phyloP scores from a whole-genome alignment of 352 stramenopile species.

The Aphanomyces astaci region DNA sequence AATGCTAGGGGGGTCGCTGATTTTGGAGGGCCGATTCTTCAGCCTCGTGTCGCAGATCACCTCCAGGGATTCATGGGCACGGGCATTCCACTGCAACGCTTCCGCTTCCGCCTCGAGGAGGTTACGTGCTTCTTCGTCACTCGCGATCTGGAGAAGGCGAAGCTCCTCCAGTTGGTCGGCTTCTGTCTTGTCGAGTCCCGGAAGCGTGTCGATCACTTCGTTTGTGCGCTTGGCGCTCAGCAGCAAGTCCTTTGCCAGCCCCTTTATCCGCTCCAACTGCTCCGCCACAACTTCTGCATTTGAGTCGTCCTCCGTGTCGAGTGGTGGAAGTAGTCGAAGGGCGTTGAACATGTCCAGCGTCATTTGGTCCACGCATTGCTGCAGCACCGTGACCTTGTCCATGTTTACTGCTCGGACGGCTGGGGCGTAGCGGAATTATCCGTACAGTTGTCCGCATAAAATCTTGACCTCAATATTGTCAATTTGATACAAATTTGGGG shows the following conservation, averaged over 20 bases:
- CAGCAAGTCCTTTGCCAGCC: slow-evolving; percentile 66
- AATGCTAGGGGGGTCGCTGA: neutral
- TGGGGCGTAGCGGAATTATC: neutral
- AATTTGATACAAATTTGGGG: too few species aligned
- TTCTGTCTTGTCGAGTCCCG: slow-evolving; percentile 73
- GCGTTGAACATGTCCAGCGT: slow-evolving; percentile 85
- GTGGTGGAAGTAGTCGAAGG: slow-evolving; percentile 57
- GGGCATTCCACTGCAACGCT: slow-evolving; percentile 79
- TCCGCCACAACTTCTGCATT: slow-evolving; percentile 11
- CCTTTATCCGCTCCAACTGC: slow-evolving; percentile 42
- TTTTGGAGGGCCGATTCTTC: neutral
- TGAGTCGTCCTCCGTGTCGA: slow-evolving; percentile 28
- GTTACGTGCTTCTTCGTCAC: slow-evolving; percentile 76
- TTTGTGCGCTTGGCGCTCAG: slow-evolving; percentile 75
- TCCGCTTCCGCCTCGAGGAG: slow-evolving; percentile 74
- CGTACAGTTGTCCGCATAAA: neutral
- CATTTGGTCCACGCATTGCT: slow-evolving; percentile 82
- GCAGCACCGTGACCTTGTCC: slow-evolving; percentile 76
- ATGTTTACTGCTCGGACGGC: slow-evolving; percentile 15
- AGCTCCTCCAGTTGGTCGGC: slow-evolving; percentile 76
- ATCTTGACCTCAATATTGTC: neutral
- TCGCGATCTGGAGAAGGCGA: slow-evolving; percentile 67
- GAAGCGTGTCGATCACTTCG: slow-evolving; percentile 66
- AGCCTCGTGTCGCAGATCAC: slow-evolving; percentile 76
- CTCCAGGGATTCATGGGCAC: slow-evolving; percentile 66